Evolutionary conservation across 768 basidiomycete genomes (phyloP).

Genomic region (Russula virescens): DNA sequence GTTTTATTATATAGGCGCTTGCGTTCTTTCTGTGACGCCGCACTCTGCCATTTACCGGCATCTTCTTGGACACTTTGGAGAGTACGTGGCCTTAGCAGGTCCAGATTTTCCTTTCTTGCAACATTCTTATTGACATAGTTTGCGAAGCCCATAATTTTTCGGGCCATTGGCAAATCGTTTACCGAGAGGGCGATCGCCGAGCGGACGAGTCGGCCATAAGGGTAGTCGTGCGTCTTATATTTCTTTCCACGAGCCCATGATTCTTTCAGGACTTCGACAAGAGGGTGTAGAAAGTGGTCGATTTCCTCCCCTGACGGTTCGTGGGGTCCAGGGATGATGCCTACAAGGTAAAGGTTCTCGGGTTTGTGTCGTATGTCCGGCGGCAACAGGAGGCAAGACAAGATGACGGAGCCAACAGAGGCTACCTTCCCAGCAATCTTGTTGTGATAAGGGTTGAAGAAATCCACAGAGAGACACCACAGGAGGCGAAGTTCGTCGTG

Average conservation of each 20-base stretch:
- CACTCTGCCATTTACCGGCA: slow-evolving; percentile 25
- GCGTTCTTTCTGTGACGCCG: slow-evolving; percentile 10
- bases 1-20: slow-evolving; percentile 17
- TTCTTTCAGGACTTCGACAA: too few relatives aligned
- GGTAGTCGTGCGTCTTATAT: too few relatives aligned
- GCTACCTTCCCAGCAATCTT: too few relatives aligned
- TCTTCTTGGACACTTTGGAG: slow-evolving; percentile 1
- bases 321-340: slow-evolving; percentile 37
- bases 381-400: slow-evolving; percentile 36
- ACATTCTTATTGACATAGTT: background rate
- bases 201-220: background rate
- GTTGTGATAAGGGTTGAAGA: too few relatives aligned
- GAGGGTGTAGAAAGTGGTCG: too few relatives aligned
- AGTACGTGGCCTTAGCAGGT: background rate
- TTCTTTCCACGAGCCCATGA: too few relatives aligned
- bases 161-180: slow-evolving; percentile 1
- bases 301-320: too few relatives aligned
- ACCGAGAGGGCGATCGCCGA: background rate
- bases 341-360: slow-evolving; percentile 39
- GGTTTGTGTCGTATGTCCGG: slow-evolving; percentile 31
- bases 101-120: background rate
- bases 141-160: background rate
- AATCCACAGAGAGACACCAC: too few relatives aligned
- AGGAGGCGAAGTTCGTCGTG: too few relatives aligned
- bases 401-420: slow-evolving; percentile 30